phyloP scores from a whole-genome alignment of 805 yeast genomes.

The Lipomyces yamadae region DNA sequence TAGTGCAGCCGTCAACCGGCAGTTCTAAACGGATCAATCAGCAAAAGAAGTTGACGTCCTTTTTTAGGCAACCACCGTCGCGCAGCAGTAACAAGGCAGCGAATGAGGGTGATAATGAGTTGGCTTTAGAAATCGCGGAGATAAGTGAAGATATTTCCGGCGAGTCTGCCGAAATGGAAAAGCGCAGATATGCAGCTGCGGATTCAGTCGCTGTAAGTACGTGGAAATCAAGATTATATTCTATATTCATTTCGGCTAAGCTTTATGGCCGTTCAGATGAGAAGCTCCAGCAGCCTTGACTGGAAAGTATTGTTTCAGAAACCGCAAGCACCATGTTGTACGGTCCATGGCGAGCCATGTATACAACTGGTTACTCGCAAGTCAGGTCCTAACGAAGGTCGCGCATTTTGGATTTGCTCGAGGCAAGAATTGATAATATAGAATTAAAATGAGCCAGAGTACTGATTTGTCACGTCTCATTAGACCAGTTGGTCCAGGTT shows the following conservation, averaged over 20 bases:
- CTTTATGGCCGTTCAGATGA: neutral
- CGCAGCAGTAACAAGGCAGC: neutral
- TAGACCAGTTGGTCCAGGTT: slow-evolving; percentile 36
- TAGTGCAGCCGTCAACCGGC: neutral
- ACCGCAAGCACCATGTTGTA: slow-evolving; percentile 42
- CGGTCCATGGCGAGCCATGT: slow-evolving; percentile 47
- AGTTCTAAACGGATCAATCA: neutral
- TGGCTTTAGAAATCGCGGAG: neutral
- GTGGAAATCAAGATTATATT: neutral
- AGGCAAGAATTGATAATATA: slow-evolving; percentile 25
- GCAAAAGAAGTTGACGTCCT: neutral
- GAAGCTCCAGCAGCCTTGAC: neutral
- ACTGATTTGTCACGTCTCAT: neutral
- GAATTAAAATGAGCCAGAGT: neutral
- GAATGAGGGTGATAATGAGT: neutral
- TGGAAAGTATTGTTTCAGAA: slow-evolving; percentile 38
- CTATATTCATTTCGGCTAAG: neutral
- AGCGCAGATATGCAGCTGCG: neutral
- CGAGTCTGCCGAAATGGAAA: neutral
- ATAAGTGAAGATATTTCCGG: neutral
- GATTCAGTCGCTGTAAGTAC: neutral
- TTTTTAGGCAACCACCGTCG: neutral
- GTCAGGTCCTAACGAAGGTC: slow-evolving; percentile 47
- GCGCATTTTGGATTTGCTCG: slow-evolving; percentile 49
- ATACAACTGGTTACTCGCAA: slow-evolving; percentile 42